A percentile compares a stretch with the other conserved stretches of the same genome.
Evolutionary conservation across 2,329 filamentous ascomycete species (phyloP).

Genomic region (Cladobotryum protrusum): DNA sequence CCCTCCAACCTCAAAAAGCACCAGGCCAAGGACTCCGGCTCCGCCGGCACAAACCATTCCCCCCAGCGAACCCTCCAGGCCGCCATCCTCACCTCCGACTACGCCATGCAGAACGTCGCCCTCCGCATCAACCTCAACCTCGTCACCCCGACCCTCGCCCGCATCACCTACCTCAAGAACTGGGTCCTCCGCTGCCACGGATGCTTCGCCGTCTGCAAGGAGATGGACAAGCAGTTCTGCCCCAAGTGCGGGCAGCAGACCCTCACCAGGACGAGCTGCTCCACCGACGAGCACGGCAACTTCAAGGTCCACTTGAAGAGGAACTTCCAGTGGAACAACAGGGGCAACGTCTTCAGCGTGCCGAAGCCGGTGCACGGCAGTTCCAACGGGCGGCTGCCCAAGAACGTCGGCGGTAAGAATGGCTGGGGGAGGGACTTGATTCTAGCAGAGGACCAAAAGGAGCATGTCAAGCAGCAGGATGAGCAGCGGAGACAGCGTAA

Average conservation of each 20-base stretch:
- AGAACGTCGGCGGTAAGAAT: slow-evolving; percentile 68
- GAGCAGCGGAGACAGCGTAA: slow-evolving; percentile 62
- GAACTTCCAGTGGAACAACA: slow-evolving; percentile 94
- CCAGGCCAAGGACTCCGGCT: slow-evolving; percentile 58
- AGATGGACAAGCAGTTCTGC: slow-evolving; percentile 89
- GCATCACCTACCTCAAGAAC: slow-evolving; percentile 79
- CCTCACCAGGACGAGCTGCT: slow-evolving; percentile 77
- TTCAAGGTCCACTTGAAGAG: slow-evolving; percentile 85
- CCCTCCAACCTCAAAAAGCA: slow-evolving; percentile 84
- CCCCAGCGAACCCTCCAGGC: slow-evolving; percentile 67
- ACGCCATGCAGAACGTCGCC: slow-evolving; percentile 95
- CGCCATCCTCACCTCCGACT: slow-evolving; percentile 91
- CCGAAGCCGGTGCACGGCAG: slow-evolving; percentile 83
- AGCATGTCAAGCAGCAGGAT: slow-evolving; percentile 62
- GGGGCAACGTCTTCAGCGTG: slow-evolving; percentile 86
- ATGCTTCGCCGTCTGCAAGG: slow-evolving; percentile 78
- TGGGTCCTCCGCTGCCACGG: slow-evolving; percentile 91
- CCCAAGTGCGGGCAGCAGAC: slow-evolving; percentile 83
- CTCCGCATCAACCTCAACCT: slow-evolving; percentile 92
- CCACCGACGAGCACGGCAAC: slow-evolving; percentile 71
- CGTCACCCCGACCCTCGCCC: slow-evolving; percentile 68
- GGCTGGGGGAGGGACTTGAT: slow-evolving; percentile 84
- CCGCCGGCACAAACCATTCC: slow-evolving; percentile 38
- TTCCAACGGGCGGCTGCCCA: slow-evolving; percentile 67
- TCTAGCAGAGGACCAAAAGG: slow-evolving; percentile 91